Percentiles rank a stretch among this genome's conserved stretches.
These are phyloP conservation scores for Xylaria sp. DNA, from an alignment of 2,329 filamentous ascomycete genomes.

Conservation along the genomic window DNA sequence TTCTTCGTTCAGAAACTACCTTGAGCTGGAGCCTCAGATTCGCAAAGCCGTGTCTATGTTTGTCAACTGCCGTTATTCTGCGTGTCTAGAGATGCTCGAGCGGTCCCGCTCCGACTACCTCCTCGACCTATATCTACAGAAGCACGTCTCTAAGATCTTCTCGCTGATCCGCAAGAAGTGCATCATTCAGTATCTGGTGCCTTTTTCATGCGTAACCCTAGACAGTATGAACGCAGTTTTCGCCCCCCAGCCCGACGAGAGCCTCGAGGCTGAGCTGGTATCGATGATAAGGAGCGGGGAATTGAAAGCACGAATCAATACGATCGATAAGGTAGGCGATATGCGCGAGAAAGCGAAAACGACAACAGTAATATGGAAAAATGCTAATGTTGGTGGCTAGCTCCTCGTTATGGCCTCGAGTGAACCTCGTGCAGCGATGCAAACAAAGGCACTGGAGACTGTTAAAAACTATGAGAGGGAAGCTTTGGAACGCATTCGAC, in stretches of 20 bases:
- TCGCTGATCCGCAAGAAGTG: slow-evolving; percentile 85
- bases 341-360: neutral
- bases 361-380: neutral
- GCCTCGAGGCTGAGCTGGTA: slow-evolving; percentile 79
- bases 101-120: slow-evolving; percentile 85
- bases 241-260: slow-evolving; percentile 67
- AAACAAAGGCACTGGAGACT: slow-evolving; percentile 74
- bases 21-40: slow-evolving; percentile 94
- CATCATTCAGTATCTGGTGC: slow-evolving; percentile 91
- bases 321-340: slow-evolving; percentile 74
- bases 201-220: slow-evolving; percentile 88
- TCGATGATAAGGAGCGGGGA: slow-evolving; percentile 78
- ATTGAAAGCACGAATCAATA: slow-evolving; percentile 84
- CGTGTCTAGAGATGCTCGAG: slow-evolving; percentile 84
- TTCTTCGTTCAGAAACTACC: slow-evolving; percentile 80
- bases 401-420: slow-evolving; percentile 77
- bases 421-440: slow-evolving; percentile 75
- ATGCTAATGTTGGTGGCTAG: slow-evolving; percentile 52
- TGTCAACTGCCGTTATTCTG: slow-evolving; percentile 88
- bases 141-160: slow-evolving; percentile 77
- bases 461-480: slow-evolving; percentile 79
- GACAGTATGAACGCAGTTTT: slow-evolving; percentile 83
- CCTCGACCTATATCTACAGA: slow-evolving; percentile 87
- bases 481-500: slow-evolving; percentile 78
- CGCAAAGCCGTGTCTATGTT: slow-evolving; percentile 91